Conservation (phyloP, 1,284 basidiomycete genomes). For the Schizophyllum amplum region DNA sequence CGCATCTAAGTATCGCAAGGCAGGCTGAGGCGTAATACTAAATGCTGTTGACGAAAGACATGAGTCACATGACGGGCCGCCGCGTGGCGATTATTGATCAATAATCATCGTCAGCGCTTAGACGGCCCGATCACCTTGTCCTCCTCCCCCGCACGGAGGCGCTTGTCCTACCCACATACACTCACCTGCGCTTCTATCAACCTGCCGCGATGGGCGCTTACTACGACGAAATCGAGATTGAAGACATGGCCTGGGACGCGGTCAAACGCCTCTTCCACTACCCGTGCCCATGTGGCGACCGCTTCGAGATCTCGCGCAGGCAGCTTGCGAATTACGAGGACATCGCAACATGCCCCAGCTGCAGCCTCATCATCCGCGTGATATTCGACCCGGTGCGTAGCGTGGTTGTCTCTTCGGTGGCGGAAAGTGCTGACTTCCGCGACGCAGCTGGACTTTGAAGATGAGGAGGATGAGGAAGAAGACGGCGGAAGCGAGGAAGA, state of each 20-base stretch:
- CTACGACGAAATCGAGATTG: conserved; percentile 92
- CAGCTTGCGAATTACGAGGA: conserved; percentile 92
- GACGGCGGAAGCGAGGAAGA: conserved; percentile 33
- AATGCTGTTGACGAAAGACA: too few relatives aligned
- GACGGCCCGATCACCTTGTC: not conserved
- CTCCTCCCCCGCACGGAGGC: not conserved
- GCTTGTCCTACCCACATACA: not conserved
- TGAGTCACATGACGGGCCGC: too few relatives aligned
- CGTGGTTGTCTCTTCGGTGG: not conserved
- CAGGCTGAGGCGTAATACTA: too few relatives aligned
- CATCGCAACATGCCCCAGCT: conserved; percentile 95
- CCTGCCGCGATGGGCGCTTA: conserved; percentile 59
- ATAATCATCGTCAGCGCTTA: not conserved
- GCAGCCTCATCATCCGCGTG: conserved; percentile 88
- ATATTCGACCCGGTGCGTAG: conserved; percentile 88
- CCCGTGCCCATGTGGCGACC: conserved; percentile 97
- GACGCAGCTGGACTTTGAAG: conserved; percentile 65
- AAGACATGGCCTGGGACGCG: conserved; percentile 91
- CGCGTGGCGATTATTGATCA: too few relatives aligned
- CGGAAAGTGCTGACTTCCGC: conserved; percentile 3
- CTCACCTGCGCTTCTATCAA: conserved; percentile 1
- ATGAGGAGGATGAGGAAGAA: conserved; percentile 50
- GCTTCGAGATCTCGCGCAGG: conserved; percentile 89
- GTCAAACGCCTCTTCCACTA: conserved; percentile 85
- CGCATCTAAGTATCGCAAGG: too few relatives aligned